These are phyloP conservation scores for Prunus campanulata DNA, from an alignment of 306 rosid species.

Conservation along the genomic window DNA sequence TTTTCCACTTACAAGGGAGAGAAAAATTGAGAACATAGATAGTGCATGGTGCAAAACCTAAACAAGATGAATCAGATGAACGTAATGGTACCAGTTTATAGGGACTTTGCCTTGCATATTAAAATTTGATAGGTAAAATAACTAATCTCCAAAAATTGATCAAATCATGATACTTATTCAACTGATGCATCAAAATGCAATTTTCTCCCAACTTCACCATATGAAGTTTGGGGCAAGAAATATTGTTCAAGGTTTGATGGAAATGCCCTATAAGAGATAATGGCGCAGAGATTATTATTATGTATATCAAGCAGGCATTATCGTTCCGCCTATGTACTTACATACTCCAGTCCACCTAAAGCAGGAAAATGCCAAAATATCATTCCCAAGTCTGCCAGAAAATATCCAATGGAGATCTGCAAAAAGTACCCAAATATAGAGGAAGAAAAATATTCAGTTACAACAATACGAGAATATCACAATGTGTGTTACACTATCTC, in stretches of 20 bases:
- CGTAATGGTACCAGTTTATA: conserved; percentile 17
- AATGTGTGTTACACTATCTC: background rate
- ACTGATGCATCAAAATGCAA: background rate
- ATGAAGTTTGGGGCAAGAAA: conserved; percentile 2
- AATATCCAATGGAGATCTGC: conserved; percentile 88
- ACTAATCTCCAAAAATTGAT: background rate
- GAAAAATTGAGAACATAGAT: conserved; percentile 74
- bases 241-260: background rate
- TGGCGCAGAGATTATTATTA: background rate
- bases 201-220: background rate
- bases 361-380: conserved; percentile 79
- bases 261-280: background rate
- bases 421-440: conserved; percentile 12
- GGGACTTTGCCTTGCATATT: conserved; percentile 14
- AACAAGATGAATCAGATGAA: conserved; percentile 20
- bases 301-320: conserved; percentile 14
- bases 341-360: conserved; percentile 88
- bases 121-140: background rate
- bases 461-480: background rate
- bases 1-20: conserved; percentile 71
- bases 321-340: conserved; percentile 42
- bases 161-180: background rate
- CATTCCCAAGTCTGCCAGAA: conserved; percentile 80
- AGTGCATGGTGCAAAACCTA: conserved; percentile 85
- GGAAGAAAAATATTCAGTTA: background rate